phyloP scores from a whole-genome alignment of 257 asterid genomes.

The Perilla frutescens region DNA sequence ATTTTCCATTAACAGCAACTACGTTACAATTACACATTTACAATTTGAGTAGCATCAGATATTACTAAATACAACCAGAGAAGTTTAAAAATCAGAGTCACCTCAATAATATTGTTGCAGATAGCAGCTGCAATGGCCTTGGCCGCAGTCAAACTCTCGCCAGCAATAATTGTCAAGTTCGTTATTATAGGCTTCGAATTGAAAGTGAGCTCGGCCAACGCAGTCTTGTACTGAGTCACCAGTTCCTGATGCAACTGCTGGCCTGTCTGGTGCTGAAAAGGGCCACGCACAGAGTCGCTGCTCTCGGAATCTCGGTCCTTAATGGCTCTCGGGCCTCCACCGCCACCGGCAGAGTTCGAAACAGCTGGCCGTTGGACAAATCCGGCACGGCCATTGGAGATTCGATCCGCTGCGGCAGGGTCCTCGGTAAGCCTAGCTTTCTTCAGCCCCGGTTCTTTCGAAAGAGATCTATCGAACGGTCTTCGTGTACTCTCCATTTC shows the following conservation, averaged over 20 bases:
- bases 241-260: conserved; percentile 73
- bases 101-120: conserved; percentile 89
- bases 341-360: conserved; percentile 49
- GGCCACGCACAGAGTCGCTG: conserved; percentile 62
- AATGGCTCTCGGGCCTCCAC: conserved; percentile 41
- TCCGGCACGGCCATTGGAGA: conserved; percentile 64
- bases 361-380: conserved; percentile 53
- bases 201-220: conserved; percentile 83
- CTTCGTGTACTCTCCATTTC: conserved; percentile 88
- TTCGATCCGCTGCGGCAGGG: conserved; percentile 60
- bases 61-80: conserved; percentile 40
- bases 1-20: conserved; percentile 31
- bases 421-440: conserved; percentile 74
- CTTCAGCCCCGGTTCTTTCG: conserved; percentile 81
- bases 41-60: conserved; percentile 36
- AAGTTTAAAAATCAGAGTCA: conserved; percentile 57
- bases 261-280: conserved; percentile 51
- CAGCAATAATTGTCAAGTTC: conserved; percentile 94
- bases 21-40: conserved; percentile 39
- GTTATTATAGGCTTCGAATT: conserved; percentile 98
- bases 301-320: conserved; percentile 63
- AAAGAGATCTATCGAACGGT: conserved; percentile 73
- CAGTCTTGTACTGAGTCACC: conserved; percentile 87
- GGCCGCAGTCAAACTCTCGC: conserved; percentile 90
- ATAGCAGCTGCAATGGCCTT: conserved; percentile 81